Evolutionary conservation across 202 grass and related monocot genomes (phyloP).

Genomic region (Alloteropsis angusta): DNA sequence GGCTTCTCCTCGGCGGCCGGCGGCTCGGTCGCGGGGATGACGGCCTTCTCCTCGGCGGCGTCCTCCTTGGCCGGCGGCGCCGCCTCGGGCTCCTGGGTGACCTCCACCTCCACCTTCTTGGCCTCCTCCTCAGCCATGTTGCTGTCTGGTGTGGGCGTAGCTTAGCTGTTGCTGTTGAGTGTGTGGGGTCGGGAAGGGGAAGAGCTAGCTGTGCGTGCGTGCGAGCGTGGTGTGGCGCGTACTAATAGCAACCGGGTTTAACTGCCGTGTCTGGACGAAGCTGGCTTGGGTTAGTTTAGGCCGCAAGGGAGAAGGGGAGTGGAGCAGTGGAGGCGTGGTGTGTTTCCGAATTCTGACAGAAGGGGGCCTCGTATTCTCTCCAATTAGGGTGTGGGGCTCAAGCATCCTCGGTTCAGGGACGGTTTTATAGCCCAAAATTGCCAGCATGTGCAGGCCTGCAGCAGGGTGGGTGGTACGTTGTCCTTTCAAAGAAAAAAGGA

Average conservation of each 20-base stretch:
- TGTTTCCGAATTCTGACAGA: constrained; percentile 17
- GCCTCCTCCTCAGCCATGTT: constrained; percentile 60
- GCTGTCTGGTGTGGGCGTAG: constrained; percentile 6
- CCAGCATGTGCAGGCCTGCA: not conserved
- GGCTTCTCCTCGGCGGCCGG: constrained; percentile 38
- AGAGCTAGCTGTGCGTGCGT: not conserved
- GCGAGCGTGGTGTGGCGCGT: constrained; percentile 15
- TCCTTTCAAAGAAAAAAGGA: no score
- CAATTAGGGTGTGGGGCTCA: not conserved
- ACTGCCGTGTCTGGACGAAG: constrained; percentile 32
- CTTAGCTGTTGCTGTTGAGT: constrained; percentile 35
- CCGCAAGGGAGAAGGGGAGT: not conserved
- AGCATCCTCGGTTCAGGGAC: not conserved
- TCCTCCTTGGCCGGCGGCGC: constrained; percentile 36
- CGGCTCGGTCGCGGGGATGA: constrained; percentile 37
- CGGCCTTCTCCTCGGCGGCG: constrained; percentile 75
- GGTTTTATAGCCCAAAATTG: constrained; percentile 1
- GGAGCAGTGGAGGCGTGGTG: not conserved
- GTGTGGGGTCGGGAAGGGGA: not conserved
- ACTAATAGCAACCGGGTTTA: constrained; percentile 18
- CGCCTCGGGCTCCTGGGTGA: constrained; percentile 31
- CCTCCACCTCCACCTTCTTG: constrained; percentile 81
- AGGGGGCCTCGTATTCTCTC: not conserved
- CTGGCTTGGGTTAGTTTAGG: not conserved
- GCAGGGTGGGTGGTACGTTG: not conserved